These are phyloP conservation scores for Coix lacrymajobi DNA, from an alignment of 176 grass and related monocot genomes.

Conservation along the genomic window DNA sequence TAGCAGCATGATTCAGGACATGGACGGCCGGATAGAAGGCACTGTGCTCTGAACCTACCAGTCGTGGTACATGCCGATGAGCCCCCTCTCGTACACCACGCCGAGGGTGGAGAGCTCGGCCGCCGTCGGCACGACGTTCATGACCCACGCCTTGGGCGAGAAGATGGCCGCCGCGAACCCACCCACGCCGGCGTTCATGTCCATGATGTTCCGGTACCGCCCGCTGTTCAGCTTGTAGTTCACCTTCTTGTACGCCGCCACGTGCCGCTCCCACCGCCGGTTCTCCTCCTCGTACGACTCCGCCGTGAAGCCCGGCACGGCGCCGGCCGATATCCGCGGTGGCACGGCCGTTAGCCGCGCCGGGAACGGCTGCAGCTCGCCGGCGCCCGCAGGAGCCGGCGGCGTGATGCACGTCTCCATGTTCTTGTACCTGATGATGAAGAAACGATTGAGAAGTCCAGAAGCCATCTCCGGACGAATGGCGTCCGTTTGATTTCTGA, in stretches of 20 bases:
- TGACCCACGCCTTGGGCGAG: constrained; percentile 78
- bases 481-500: too few relatives aligned
- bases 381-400: constrained; percentile 3
- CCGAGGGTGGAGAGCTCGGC: constrained; percentile 67
- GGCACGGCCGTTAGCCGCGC: constrained; percentile 49
- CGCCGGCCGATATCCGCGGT: constrained; percentile 37
- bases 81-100: constrained; percentile 68
- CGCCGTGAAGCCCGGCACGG: constrained; percentile 40
- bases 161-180: constrained; percentile 72
- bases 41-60: constrained; percentile 32
- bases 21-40: not conserved
- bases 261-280: constrained; percentile 62
- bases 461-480: too few relatives aligned
- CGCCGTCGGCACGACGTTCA: constrained; percentile 75
- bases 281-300: constrained; percentile 59
- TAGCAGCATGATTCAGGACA: not conserved
- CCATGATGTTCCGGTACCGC: constrained; percentile 82
- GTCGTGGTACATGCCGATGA: constrained; percentile 92
- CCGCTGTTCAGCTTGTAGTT: constrained; percentile 51
- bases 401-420: constrained; percentile 62
- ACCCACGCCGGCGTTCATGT: constrained; percentile 96
- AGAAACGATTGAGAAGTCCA: too few relatives aligned
- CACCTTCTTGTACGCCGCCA: constrained; percentile 60
- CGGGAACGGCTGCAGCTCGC: constrained; percentile 66
- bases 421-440: constrained; percentile 69